Percentiles rank a stretch among this genome's conserved stretches.
phyloP scores from a whole-genome alignment of 805 yeast genomes.

The Candida xyloterini region DNA sequence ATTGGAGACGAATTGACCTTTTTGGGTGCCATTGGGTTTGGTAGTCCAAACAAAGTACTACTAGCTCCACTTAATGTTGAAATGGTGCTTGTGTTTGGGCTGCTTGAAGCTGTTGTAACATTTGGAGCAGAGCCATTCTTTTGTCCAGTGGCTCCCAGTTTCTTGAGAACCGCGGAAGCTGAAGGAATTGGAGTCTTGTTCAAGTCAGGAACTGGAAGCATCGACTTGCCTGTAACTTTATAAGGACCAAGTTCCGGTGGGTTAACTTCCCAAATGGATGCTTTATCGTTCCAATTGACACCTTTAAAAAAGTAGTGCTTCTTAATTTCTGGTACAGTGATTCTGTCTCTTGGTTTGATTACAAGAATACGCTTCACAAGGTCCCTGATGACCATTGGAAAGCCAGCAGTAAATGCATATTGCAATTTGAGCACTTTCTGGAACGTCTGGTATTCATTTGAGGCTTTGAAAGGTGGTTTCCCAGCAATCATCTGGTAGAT shows the following conservation, averaged over 20 bases:
- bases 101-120: constrained; percentile 6
- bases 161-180: constrained; percentile 4
- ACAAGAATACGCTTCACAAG: constrained; percentile 66
- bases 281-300: constrained; percentile 51
- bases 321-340: constrained; percentile 54
- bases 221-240: constrained; percentile 70
- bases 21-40: constrained; percentile 18
- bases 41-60: constrained; percentile 20
- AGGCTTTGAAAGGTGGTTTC: constrained; percentile 77
- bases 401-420: constrained; percentile 82
- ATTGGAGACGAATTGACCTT: constrained; percentile 20
- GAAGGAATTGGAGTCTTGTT: constrained; percentile 25
- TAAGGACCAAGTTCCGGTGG: constrained; percentile 72
- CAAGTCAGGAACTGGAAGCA: constrained; percentile 68
- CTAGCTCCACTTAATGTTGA: constrained; percentile 1
- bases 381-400: constrained; percentile 71
- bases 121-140: constrained; percentile 12
- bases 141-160: constrained; percentile 5
- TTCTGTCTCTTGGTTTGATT: constrained; percentile 61
- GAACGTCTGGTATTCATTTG: constrained; percentile 77
- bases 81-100: constrained; percentile 6
- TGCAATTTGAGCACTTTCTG: constrained; percentile 79
- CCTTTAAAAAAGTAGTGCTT: constrained; percentile 60
- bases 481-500: constrained; percentile 63
- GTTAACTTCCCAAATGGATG: constrained; percentile 52